These are phyloP conservation scores for Ceratocystis eucalypticola DNA, from an alignment of 2,329 filamentous ascomycete species.

Conservation along the genomic window DNA sequence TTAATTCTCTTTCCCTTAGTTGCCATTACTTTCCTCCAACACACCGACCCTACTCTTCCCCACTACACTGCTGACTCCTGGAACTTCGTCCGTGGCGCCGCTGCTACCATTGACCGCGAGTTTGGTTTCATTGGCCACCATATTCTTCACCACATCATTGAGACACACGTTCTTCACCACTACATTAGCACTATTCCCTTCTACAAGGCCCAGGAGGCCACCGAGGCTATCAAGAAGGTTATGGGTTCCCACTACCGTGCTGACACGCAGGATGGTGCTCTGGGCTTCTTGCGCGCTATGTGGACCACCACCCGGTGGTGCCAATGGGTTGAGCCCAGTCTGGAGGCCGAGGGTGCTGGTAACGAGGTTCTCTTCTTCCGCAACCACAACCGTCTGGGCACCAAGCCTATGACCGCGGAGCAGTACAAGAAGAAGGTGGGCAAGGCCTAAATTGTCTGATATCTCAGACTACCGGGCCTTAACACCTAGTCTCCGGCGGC, in stretches of 20 bases:
- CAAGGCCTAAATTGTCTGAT: slow-evolving; percentile 10
- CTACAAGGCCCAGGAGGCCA: slow-evolving; percentile 90
- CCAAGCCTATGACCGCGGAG: slow-evolving; percentile 27
- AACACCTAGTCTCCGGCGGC: neutral
- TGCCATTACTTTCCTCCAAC: slow-evolving; percentile 92
- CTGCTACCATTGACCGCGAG: slow-evolving; percentile 91
- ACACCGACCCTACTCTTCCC: slow-evolving; percentile 86
- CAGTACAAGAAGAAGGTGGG: slow-evolving; percentile 8
- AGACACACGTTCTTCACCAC: slow-evolving; percentile 96
- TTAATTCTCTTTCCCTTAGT: slow-evolving; percentile 38
- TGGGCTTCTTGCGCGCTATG: slow-evolving; percentile 74
- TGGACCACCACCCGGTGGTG: slow-evolving; percentile 74
- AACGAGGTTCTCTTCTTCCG: slow-evolving; percentile 88
- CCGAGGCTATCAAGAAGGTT: slow-evolving; percentile 82
- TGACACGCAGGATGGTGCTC: slow-evolving; percentile 59
- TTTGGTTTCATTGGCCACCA: slow-evolving; percentile 90
- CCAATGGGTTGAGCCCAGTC: slow-evolving; percentile 94
- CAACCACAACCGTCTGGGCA: slow-evolving; percentile 78
- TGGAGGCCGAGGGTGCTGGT: slow-evolving; percentile 63
- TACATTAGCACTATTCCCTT: slow-evolving; percentile 81
- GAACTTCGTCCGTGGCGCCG: slow-evolving; percentile 88
- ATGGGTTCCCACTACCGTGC: slow-evolving; percentile 94
- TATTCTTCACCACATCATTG: slow-evolving; percentile 88
- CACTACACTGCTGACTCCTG: slow-evolving; percentile 80
- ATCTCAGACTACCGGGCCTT: neutral